Evolutionary conservation across 768 basidiomycete genomes (phyloP).

Genomic region (Tephrocybe sp.): DNA sequence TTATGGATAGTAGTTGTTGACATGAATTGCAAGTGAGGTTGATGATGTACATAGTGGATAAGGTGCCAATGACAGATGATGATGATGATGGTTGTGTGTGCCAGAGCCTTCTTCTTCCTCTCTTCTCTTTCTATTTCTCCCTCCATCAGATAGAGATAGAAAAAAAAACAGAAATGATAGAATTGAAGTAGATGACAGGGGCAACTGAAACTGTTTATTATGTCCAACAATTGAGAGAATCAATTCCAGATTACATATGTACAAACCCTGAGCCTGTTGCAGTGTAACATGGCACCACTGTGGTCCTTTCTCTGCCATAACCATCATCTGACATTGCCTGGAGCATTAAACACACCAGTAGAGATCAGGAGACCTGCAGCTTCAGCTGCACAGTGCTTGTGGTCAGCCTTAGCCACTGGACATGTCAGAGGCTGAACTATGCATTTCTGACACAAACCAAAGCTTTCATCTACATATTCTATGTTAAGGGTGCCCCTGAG

Average conservation of each 20-base stretch:
- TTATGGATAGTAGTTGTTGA: no score
- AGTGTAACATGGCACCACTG: constrained; percentile 18
- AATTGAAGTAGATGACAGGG: constrained; percentile 7
- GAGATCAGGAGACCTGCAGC: constrained; percentile 7
- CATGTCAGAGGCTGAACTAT: constrained; percentile 79
- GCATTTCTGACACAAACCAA: constrained; percentile 79
- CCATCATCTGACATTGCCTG: constrained; percentile 8
- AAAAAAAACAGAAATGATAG: no score
- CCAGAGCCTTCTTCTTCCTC: no score
- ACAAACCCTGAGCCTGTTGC: constrained; percentile 20
- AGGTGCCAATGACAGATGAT: no score
- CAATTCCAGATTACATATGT: constrained; percentile 17
- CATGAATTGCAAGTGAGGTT: no score
- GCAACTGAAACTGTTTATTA: constrained; percentile 16
- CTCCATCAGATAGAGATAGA: constrained; percentile 33
- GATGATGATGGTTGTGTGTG: no score
- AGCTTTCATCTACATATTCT: constrained; percentile 83
- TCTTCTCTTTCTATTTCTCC: no score
- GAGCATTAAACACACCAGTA: constrained; percentile 4
- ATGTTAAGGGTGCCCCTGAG: no score
- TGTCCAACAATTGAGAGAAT: constrained; percentile 16
- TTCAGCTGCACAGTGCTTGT: constrained; percentile 15
- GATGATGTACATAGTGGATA: no score
- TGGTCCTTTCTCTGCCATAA: constrained; percentile 4
- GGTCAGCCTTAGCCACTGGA: constrained; percentile 24